Percentiles rank a stretch among this genome's conserved stretches.
phyloP scores from a whole-genome alignment of 2,329 filamentous ascomycete genomes.

The Aureobasidium uvarum region DNA sequence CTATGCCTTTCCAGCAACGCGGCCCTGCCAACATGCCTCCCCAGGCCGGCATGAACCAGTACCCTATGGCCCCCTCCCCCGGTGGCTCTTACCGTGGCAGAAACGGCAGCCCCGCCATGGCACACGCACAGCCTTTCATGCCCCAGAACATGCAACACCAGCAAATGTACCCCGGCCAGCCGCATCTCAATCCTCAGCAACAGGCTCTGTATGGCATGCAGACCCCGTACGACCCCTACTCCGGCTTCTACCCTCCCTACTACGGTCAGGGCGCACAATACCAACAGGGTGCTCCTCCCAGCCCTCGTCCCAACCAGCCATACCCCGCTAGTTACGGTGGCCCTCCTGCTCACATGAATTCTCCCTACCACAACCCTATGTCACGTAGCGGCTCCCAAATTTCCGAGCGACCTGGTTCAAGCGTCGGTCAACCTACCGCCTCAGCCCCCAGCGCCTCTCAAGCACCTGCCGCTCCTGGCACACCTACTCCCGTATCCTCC shows the following conservation, averaged over 20 bases:
- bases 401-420: constrained; percentile 62
- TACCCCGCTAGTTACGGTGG: constrained; percentile 52
- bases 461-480: constrained; percentile 49
- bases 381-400: constrained; percentile 80
- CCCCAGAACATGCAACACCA: constrained; percentile 50
- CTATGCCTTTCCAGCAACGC: constrained; percentile 52
- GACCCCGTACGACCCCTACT: constrained; percentile 48
- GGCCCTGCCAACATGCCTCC: constrained; percentile 53
- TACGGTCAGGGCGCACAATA: constrained; percentile 52
- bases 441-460: constrained; percentile 47
- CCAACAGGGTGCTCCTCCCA: constrained; percentile 45
- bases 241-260: constrained; percentile 46
- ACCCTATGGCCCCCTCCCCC: constrained; percentile 40
- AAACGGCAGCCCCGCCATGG: constrained; percentile 55
- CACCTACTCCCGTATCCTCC: constrained; percentile 59
- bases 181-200: constrained; percentile 58
- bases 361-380: constrained; percentile 66
- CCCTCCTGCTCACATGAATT: constrained; percentile 51
- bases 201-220: constrained; percentile 60
- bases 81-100: constrained; percentile 47
- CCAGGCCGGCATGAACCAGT: constrained; percentile 42
- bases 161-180: constrained; percentile 60
- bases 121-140: constrained; percentile 65
- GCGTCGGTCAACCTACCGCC: constrained; percentile 47
- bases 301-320: constrained; percentile 41